These are phyloP conservation scores for Geosmithia putterillii DNA, from an alignment of 2,329 filamentous ascomycete species.

Conservation along the genomic window DNA sequence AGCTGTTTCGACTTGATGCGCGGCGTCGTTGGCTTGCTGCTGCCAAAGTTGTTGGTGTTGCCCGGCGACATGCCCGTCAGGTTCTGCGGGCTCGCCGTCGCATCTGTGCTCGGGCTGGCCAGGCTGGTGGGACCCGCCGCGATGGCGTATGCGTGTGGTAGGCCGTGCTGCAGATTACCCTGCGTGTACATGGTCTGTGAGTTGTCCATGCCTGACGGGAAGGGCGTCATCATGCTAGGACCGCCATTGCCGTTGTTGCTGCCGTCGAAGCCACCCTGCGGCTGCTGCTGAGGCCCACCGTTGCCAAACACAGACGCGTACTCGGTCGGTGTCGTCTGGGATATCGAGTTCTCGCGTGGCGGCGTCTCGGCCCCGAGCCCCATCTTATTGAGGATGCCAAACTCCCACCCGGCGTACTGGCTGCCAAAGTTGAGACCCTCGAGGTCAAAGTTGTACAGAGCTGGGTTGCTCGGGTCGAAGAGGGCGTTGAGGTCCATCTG, in stretches of 20 bases:
- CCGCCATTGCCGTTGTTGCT: no score
- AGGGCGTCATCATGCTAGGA: background rate
- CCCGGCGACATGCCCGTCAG: slow-evolving; percentile 40
- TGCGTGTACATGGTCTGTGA: slow-evolving; percentile 38
- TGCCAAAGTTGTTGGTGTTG: slow-evolving; percentile 7
- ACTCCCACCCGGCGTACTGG: slow-evolving; percentile 90
- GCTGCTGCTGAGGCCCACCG: background rate
- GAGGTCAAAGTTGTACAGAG: slow-evolving; percentile 90
- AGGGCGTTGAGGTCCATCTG: slow-evolving; percentile 45
- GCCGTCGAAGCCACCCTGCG: slow-evolving; percentile 11
- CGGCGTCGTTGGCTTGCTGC: slow-evolving; percentile 10
- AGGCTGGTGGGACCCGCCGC: slow-evolving; percentile 49
- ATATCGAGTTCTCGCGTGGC: slow-evolving; percentile 49
- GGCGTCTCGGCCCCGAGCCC: slow-evolving; percentile 63
- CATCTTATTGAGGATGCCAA: slow-evolving; percentile 94
- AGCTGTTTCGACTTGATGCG: slow-evolving; percentile 31
- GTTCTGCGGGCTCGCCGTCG: slow-evolving; percentile 47
- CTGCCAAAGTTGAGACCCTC: slow-evolving; percentile 84
- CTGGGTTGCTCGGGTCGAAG: slow-evolving; percentile 86
- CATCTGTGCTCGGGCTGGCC: slow-evolving; percentile 52
- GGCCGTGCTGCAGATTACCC: slow-evolving; percentile 47
- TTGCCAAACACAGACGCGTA: slow-evolving; percentile 38
- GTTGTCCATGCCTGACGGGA: slow-evolving; percentile 9
- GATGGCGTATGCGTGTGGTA: slow-evolving; percentile 55
- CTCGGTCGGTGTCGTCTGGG: slow-evolving; percentile 22